phyloP scores from a whole-genome alignment of 805 yeast genomes.

The Komagataella populi region DNA sequence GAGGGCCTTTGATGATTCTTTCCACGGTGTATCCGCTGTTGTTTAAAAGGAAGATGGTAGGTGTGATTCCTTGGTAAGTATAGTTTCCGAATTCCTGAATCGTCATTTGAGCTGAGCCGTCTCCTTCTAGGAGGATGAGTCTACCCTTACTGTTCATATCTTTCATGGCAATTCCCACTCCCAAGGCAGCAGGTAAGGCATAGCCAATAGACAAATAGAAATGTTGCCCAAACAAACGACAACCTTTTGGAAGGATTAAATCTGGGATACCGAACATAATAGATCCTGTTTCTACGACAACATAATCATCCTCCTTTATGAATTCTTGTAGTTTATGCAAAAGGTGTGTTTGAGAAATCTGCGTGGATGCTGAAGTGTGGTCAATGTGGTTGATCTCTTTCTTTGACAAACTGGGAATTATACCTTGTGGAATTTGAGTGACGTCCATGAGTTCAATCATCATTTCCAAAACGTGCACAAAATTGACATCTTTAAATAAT shows the following conservation, averaged over 20 bases:
- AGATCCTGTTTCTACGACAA: conserved; percentile 79
- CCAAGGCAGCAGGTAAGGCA: conserved; percentile 79
- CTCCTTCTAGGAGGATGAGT: conserved; percentile 71
- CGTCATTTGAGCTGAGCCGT: conserved; percentile 93
- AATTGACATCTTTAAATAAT: conserved; percentile 25
- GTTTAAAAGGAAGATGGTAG: conserved; percentile 64
- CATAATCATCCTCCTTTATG: conserved; percentile 48
- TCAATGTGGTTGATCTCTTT: conserved; percentile 7
- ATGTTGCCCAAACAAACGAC: conserved; percentile 46
- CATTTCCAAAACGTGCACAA: conserved; percentile 34
- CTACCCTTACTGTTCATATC: conserved; percentile 35
- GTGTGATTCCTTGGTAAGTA: conserved; percentile 43
- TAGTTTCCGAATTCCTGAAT: conserved; percentile 68
- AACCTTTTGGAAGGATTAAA: conserved; percentile 40
- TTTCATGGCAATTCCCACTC: conserved; percentile 60
- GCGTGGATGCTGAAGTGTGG: conserved; percentile 13
- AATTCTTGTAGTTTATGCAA: conserved; percentile 24
- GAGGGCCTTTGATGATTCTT: conserved; percentile 70
- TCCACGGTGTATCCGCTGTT: conserved; percentile 88
- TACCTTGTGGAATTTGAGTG: conserved; percentile 9
- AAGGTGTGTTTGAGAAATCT: conserved; percentile 33
- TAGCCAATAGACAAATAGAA: conserved; percentile 82
- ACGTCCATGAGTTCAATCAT: conserved; percentile 23
- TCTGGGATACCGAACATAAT: conserved; percentile 69
- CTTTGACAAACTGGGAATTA: not conserved